A percentile compares a stretch with the other conserved stretches of the same genome.
phyloP scores from a whole-genome alignment of 1,284 basidiomycete species.

The Testicularia cyperi region DNA sequence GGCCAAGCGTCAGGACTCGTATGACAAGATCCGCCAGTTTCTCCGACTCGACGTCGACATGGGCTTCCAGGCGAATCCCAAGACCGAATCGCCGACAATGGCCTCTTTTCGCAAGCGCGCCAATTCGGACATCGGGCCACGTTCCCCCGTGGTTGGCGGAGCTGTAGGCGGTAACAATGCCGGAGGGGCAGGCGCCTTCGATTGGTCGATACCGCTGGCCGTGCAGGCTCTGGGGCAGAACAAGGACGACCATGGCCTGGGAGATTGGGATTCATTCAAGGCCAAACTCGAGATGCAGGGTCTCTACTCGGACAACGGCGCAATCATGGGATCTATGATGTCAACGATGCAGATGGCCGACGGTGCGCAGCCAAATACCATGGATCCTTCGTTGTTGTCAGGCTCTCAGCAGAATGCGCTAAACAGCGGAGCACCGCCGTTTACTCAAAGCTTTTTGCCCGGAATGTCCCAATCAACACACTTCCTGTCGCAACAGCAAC shows the following conservation, averaged over 20 bases:
- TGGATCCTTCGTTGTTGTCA: constrained; percentile 30
- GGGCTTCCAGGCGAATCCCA: constrained; percentile 35
- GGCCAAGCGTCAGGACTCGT: constrained; percentile 46
- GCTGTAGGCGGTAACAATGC: too few relatives aligned
- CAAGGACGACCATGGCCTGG: constrained; percentile 1
- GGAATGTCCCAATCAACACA: too few relatives aligned
- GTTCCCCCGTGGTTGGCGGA: constrained; percentile 27
- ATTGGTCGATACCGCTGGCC: constrained; percentile 22
- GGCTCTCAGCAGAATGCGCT: constrained; percentile 17
- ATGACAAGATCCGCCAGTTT: constrained; percentile 47
- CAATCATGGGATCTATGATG: background rate
- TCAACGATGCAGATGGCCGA: constrained; percentile 4
- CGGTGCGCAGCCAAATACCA: constrained; percentile 13
- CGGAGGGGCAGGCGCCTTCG: constrained; percentile 15
- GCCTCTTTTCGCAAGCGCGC: constrained; percentile 36
- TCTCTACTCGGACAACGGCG: background rate
- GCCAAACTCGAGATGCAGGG: constrained; percentile 2
- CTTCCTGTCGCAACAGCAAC: constrained; percentile 2
- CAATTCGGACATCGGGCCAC: constrained; percentile 43
- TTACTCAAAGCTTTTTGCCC: too few relatives aligned
- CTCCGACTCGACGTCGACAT: constrained; percentile 48
- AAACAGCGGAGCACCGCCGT: too few relatives aligned
- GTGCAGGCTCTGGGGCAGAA: constrained; percentile 6
- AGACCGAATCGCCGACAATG: constrained; percentile 34
- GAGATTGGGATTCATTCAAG: constrained; percentile 20